phyloP scores from a whole-genome alignment of 768 basidiomycete genomes.

The Kwoniella pini region DNA sequence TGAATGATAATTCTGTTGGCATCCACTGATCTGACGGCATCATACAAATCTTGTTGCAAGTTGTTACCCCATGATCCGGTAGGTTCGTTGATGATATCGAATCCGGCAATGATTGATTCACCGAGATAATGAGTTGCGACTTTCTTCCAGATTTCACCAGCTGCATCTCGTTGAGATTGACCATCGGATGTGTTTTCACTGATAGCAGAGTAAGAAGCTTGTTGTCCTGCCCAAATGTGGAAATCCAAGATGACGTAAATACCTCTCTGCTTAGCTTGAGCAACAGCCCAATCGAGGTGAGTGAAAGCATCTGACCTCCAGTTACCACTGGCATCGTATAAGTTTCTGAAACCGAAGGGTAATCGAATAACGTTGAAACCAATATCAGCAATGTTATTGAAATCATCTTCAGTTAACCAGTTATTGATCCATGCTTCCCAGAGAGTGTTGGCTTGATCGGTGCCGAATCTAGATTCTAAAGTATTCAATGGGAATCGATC shows the following conservation, averaged over 20 bases:
- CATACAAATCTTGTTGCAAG: constrained; percentile 47
- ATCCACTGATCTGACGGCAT: constrained; percentile 42
- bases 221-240: constrained; percentile 50
- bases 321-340: constrained; percentile 37
- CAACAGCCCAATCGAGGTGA: constrained; percentile 45
- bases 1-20: constrained; percentile 43
- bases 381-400: constrained; percentile 32
- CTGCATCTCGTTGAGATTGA: constrained; percentile 25
- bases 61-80: constrained; percentile 41
- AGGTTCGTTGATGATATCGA: constrained; percentile 48
- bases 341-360: constrained; percentile 38
- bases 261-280: constrained; percentile 37
- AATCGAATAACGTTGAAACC: constrained; percentile 46
- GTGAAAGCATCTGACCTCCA: constrained; percentile 37
- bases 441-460: constrained; percentile 28
- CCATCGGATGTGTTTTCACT: constrained; percentile 38
- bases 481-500: constrained; percentile 46
- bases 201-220: constrained; percentile 40
- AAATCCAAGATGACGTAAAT: constrained; percentile 45
- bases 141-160: constrained; percentile 43
- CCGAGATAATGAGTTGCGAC: constrained; percentile 40
- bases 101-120: constrained; percentile 42
- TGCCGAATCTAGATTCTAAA: constrained; percentile 42
- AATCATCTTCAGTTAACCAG: constrained; percentile 39
- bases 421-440: constrained; percentile 45